Evolutionary conservation across 2,329 filamentous ascomycete genomes (phyloP), one percentile per base, ranked within the genome.

Genomic region (Trichoderma guizhouense): DNA sequence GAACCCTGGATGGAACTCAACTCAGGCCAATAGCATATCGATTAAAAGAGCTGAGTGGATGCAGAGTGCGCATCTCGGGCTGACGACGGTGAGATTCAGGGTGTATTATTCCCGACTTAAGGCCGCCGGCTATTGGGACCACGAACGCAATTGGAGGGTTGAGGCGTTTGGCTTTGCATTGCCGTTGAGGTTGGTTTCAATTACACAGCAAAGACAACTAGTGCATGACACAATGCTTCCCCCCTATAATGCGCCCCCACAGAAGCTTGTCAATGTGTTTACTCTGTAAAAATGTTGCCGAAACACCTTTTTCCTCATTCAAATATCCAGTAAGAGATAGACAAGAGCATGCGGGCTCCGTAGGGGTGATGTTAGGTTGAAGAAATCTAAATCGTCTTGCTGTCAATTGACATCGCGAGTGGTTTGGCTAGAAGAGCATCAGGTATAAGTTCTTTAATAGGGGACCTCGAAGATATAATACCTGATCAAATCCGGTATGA

Each of bases 21-120:
- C 8, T 2, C 18, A n/a, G 43, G 39, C 67, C 57, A 69, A 51
- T 69, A 15, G 18, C 5, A 61, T 28, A n/a, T 15, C 57, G 15
- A 62, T 9, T 26, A 21, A 51, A 51, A 18, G 28, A 21, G 9
- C 30, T 36, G 39, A 28, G 67, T 69, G 67, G 67, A 53, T 61
- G 32, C 36, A 61, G 28, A 4, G 66, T n/a, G 12, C 11, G 39
- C 26, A 69, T 69, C 57, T 62, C 30, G 32, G 30, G 47, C 32
- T 28, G 47, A 67, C 47, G 30, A 47, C 15, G 34, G 39, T 69
- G 36, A 69, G 67, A 69, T 69, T 69, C 57, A 62, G 57, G 21
- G 39, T 21, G 32, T 9, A 18, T 69, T 69, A 69, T 69, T 69
- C 57, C 67, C 67, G 67, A 62, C 28, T 69, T 69, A 69, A 47